phyloP scores from a whole-genome alignment of 495 filamentous ascomycete species.

The Cryomyces minteri region DNA sequence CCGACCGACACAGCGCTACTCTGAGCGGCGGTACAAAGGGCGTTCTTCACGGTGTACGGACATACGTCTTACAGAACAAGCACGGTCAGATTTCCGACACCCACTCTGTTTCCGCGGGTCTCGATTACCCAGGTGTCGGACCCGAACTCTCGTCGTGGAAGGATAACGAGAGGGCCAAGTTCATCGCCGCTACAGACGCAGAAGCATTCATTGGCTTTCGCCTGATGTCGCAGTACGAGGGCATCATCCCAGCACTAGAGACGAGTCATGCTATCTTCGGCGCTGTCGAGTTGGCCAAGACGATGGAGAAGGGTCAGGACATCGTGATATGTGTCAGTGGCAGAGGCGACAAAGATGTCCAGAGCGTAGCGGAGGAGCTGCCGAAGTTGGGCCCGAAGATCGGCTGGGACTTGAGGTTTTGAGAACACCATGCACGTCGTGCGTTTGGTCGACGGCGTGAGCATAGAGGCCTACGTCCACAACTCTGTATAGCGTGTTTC shows the following conservation, averaged over 20 bases:
- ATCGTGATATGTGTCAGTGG: conserved; percentile 90
- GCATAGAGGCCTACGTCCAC: too few species aligned
- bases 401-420: conserved; percentile 79
- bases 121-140: conserved; percentile 94
- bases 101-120: conserved; percentile 89
- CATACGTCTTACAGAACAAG: conserved; percentile 81
- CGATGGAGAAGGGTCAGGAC: conserved; percentile 73
- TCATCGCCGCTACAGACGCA: conserved; percentile 81
- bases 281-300: conserved; percentile 76
- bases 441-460: too few species aligned
- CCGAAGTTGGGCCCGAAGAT: conserved; percentile 79
- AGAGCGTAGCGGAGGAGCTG: conserved; percentile 90
- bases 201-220: conserved; percentile 84
- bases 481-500: too few species aligned
- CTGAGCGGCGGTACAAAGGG: conserved; percentile 76
- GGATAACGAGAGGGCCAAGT: conserved; percentile 66
- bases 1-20: conserved; percentile 71
- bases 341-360: conserved; percentile 93
- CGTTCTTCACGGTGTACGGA: conserved; percentile 87
- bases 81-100: conserved; percentile 89
- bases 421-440: too few species aligned
- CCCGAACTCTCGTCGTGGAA: conserved; percentile 90
- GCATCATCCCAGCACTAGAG: conserved; percentile 93
- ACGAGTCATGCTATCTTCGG: conserved; percentile 85
- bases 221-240: conserved; percentile 66